phyloP scores from a whole-genome alignment of 768 basidiomycete species.

The Udeniomyces megalosporus region DNA sequence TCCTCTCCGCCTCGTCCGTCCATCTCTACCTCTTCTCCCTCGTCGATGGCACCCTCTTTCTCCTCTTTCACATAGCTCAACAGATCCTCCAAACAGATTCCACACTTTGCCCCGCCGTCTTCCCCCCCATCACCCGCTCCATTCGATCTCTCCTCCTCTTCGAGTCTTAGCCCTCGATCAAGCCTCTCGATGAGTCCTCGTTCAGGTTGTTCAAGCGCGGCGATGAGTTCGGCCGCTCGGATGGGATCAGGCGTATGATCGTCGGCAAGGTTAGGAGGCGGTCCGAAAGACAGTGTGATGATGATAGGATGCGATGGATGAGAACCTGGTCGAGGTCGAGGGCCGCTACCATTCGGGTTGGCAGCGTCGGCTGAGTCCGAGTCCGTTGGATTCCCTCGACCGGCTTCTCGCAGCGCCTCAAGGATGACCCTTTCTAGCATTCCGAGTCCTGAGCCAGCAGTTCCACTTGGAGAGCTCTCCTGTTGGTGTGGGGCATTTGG shows the following conservation, averaged over 20 bases:
- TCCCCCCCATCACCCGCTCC: background rate
- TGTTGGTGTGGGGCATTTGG: too few species aligned
- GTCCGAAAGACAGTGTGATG: slow-evolving; percentile 8
- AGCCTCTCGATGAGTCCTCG: background rate
- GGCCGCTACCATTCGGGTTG: background rate
- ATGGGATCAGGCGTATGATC: slow-evolving; percentile 12
- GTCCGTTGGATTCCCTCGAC: too few species aligned
- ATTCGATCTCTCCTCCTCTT: slow-evolving; percentile 6
- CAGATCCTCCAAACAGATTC: background rate
- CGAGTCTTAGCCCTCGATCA: background rate
- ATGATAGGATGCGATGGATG: background rate
- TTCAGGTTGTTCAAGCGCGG: slow-evolving; percentile 1
- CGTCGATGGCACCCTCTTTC: background rate
- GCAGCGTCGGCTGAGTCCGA: background rate
- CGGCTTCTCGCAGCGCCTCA: too few species aligned
- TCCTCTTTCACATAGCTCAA: background rate
- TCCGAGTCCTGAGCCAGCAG: too few species aligned
- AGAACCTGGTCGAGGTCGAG: background rate
- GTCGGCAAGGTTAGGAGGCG: background rate
- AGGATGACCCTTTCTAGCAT: too few species aligned
- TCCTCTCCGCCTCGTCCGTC: background rate
- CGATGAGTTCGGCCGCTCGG: slow-evolving; percentile 2
- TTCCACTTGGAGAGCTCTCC: too few species aligned
- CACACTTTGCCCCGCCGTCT: background rate
- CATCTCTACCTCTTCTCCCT: background rate